phyloP scores from a whole-genome alignment of 495 filamentous ascomycete species.

The Alectoria sarmentosa region DNA sequence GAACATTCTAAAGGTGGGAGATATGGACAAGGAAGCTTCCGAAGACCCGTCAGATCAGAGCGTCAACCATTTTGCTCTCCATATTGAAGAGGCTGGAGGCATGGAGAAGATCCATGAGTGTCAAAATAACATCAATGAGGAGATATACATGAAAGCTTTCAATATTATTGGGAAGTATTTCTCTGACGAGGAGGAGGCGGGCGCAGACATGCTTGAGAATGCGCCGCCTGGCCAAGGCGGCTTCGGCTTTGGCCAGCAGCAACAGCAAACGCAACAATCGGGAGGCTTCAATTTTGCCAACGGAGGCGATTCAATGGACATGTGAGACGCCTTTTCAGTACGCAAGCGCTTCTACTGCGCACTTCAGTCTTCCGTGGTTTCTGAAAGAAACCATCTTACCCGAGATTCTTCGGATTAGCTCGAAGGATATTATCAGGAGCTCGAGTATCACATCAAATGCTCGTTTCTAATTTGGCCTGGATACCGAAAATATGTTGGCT shows the following conservation, averaged over 20 bases:
- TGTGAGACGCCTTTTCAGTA: conserved; percentile 53
- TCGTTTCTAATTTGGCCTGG: conserved; percentile 5
- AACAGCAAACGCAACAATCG: conserved; percentile 64
- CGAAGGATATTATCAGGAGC: neutral
- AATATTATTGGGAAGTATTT: conserved; percentile 99
- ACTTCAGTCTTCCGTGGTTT: neutral
- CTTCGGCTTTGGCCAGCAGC: conserved; percentile 79
- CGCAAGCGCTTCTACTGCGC: neutral
- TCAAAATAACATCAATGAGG: conserved; percentile 99
- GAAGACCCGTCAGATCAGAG: conserved; percentile 57
- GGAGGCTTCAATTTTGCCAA: conserved; percentile 91
- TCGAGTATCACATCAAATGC: conserved; percentile 6
- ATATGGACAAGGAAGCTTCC: conserved; percentile 90
- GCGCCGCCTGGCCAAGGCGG: conserved; percentile 59
- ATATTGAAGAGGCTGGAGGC: conserved; percentile 96
- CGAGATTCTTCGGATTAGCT: conserved; percentile 2
- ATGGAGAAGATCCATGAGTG: conserved; percentile 99
- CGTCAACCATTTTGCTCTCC: conserved; percentile 94
- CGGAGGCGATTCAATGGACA: conserved; percentile 93
- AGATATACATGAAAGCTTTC: conserved; percentile 99
- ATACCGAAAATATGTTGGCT: conserved; percentile 13
- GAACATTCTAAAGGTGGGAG: conserved; percentile 99
- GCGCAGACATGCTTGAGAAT: conserved; percentile 63
- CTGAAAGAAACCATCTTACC: neutral
- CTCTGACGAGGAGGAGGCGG: conserved; percentile 92